Evolutionary conservation across 768 basidiomycete genomes (phyloP).

Genomic region (Scleroderma citrinum): DNA sequence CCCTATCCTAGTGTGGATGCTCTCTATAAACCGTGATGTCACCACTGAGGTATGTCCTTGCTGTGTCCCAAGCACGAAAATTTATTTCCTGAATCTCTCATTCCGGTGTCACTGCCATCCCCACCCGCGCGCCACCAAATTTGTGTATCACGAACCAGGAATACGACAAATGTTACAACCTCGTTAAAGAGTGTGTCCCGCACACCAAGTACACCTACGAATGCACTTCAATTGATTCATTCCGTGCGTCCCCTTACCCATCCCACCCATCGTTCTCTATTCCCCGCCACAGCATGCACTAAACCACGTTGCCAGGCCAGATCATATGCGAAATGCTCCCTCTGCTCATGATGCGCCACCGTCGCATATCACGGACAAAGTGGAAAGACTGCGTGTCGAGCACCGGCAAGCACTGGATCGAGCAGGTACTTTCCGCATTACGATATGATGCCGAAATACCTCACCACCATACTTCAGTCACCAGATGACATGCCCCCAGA

Average conservation of each 20-base stretch:
- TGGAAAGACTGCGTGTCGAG: conserved; percentile 61
- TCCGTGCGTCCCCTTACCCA: conserved; percentile 45
- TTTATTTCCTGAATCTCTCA: no score
- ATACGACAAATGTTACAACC: conserved; percentile 61
- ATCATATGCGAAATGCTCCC: conserved; percentile 72
- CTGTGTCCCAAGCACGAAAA: no score
- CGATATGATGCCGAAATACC: no score
- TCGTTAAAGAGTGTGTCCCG: conserved; percentile 56
- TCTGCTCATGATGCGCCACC: conserved; percentile 80
- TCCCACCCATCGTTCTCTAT: neutral
- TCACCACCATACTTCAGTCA: conserved; percentile 27
- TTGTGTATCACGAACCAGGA: conserved; percentile 40
- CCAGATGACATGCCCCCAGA: conserved; percentile 59
- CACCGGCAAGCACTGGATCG: conserved; percentile 77
- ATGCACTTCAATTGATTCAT: conserved; percentile 54
- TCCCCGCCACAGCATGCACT: neutral
- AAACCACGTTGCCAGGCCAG: conserved; percentile 41
- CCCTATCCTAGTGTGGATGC: conserved; percentile 76
- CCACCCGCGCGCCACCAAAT: conserved; percentile 5
- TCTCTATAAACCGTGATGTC: conserved; percentile 71
- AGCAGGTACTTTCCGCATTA: conserved; percentile 43
- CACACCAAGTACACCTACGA: conserved; percentile 50
- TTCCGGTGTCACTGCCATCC: neutral
- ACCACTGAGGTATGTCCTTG: conserved; percentile 48
- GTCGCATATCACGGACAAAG: conserved; percentile 68